Percentiles rank a stretch among this genome's conserved stretches.
phyloP scores from a whole-genome alignment of 2,329 filamentous ascomycete genomes.

The Hymenotorrendiella dingleyae region DNA sequence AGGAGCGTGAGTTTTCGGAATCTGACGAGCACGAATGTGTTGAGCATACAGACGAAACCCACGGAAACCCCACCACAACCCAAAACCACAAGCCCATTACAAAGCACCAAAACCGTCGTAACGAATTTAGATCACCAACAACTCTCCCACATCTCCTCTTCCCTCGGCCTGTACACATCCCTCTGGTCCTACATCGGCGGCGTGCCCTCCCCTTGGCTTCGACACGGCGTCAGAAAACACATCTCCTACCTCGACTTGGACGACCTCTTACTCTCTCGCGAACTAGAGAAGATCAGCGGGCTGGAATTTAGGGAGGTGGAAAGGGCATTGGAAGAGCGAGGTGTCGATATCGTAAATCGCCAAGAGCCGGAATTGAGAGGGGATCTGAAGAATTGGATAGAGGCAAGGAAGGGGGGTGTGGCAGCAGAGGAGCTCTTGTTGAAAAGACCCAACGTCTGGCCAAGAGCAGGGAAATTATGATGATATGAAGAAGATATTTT shows the following conservation, averaged over 20 bases:
- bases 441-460: slow-evolving; percentile 29
- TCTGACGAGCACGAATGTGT: slow-evolving; percentile 24
- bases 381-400: slow-evolving; percentile 35
- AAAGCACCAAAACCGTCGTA: no score
- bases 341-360: slow-evolving; percentile 47
- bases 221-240: slow-evolving; percentile 44
- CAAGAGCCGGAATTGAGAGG: slow-evolving; percentile 33
- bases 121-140: no score
- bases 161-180: slow-evolving; percentile 35
- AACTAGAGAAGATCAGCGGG: slow-evolving; percentile 49
- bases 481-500: no score
- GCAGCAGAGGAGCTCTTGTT: slow-evolving; percentile 28
- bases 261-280: slow-evolving; percentile 59
- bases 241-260: slow-evolving; percentile 64
- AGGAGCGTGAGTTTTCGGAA: slow-evolving; percentile 44
- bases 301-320: slow-evolving; percentile 59
- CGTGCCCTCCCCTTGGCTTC: slow-evolving; percentile 46
- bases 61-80: slow-evolving; percentile 27
- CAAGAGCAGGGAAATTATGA: slow-evolving; percentile 7
- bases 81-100: no score
- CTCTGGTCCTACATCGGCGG: slow-evolving; percentile 40
- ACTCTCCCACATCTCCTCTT: slow-evolving; percentile 36
- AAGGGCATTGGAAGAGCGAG: slow-evolving; percentile 67
- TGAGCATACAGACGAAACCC: slow-evolving; percentile 1
- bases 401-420: slow-evolving; percentile 31